phyloP scores from a whole-genome alignment of 1,284 basidiomycete species.

The Puccinia coronata region DNA sequence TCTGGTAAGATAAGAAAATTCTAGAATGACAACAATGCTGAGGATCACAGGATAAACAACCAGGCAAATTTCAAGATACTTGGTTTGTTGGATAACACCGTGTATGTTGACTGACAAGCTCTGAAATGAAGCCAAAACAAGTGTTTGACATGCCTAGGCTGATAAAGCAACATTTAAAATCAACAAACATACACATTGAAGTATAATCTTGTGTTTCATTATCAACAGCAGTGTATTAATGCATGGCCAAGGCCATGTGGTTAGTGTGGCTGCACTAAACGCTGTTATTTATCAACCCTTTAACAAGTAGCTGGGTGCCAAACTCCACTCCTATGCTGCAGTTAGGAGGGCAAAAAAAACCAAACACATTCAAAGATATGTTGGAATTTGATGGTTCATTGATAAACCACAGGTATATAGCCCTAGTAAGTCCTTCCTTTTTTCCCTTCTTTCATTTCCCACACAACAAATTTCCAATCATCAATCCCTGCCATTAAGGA shows the following conservation, averaged over 20 bases:
- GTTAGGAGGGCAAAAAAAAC: no score
- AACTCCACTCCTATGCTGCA: no score
- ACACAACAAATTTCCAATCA: neutral
- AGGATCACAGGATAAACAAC: neutral
- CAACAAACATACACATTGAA: neutral
- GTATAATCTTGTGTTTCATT: neutral
- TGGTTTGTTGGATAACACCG: no score
- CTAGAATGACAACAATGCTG: no score
- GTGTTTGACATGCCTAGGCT: neutral
- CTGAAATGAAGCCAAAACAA: constrained; percentile 4
- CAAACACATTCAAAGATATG: no score
- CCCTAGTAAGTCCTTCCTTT: constrained; percentile 3
- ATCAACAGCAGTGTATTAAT: neutral
- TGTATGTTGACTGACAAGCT: neutral
- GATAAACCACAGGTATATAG: neutral
- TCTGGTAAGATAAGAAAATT: neutral
- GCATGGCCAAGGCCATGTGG: neutral
- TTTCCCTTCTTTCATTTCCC: neutral
- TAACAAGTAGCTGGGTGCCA: no score
- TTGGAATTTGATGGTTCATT: no score
- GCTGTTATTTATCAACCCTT: no score
- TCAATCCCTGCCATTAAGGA: constrained; percentile 6
- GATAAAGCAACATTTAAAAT: neutral
- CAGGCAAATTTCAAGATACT: neutral
- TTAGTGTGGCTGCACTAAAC: neutral